Conservation (phyloP, 169 alveolate genomes). For the Eimeria falciformis region DNA sequence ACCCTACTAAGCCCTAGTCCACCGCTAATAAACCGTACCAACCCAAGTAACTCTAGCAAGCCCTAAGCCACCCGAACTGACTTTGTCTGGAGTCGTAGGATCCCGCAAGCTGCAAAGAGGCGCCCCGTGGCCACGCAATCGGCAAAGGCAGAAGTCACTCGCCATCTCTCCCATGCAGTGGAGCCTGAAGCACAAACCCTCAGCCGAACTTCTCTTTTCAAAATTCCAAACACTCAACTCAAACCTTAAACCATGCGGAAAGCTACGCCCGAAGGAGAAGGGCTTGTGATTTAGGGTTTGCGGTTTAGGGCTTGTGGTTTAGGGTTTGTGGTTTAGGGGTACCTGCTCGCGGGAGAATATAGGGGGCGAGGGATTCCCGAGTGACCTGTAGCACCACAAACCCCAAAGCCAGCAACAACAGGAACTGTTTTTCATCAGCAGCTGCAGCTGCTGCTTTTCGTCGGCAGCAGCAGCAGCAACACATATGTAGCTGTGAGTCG, state of each 20-base stretch:
- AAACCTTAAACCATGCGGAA: too few relatives aligned
- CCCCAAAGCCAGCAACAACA: not conserved
- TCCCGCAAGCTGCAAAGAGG: not conserved
- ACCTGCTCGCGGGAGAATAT: constrained; percentile 12
- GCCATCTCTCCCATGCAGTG: not conserved
- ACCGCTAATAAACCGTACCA: not conserved
- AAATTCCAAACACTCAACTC: not conserved
- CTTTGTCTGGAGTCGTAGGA: constrained; percentile 8
- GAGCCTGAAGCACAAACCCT: constrained; percentile 24
- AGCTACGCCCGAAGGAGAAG: too few relatives aligned
- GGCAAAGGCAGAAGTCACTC: not conserved
- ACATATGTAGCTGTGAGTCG: not conserved
- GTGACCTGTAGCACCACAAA: not conserved
- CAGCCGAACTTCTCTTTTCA: not conserved
- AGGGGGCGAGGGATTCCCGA: not conserved
- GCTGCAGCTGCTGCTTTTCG: constrained; percentile 13
- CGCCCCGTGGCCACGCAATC: not conserved
- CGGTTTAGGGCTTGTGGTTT: not conserved
- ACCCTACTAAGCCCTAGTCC: not conserved
- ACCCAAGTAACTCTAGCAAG: too few relatives aligned
- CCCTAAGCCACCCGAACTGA: constrained; percentile 14
- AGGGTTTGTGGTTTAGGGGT: not conserved
- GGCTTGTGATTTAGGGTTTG: too few relatives aligned
- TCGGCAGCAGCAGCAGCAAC: not conserved
- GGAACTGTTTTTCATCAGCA: not conserved